phyloP scores from a whole-genome alignment of 2,329 filamentous ascomycete genomes.

The Periconia sp. region DNA sequence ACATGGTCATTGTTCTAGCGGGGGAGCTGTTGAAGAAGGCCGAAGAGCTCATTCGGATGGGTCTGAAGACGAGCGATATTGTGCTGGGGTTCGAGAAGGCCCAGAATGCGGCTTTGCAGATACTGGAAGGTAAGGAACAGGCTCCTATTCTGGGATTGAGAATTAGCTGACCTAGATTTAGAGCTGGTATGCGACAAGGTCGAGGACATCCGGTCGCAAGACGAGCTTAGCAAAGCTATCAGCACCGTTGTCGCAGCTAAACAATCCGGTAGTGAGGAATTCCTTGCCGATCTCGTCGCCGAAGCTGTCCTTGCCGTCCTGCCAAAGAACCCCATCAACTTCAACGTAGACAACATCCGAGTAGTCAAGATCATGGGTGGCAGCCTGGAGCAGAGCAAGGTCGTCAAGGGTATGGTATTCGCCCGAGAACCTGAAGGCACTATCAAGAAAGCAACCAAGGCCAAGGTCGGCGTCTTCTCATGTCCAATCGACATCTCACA shows the following conservation, averaged over 20 bases:
- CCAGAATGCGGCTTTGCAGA: constrained; percentile 83
- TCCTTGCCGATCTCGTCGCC: constrained; percentile 84
- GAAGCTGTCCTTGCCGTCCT: constrained; percentile 85
- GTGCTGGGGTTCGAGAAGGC: constrained; percentile 95
- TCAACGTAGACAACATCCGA: constrained; percentile 98
- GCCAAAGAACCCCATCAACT: constrained; percentile 92
- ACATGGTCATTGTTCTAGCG: constrained; percentile 93
- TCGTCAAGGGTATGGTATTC: constrained; percentile 98
- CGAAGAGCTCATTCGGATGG: constrained; percentile 94
- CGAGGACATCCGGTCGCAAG: constrained; percentile 77
- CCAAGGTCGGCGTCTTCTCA: constrained; percentile 96
- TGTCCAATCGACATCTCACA: constrained; percentile 95
- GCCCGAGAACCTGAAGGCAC: constrained; percentile 88
- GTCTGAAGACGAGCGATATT: constrained; percentile 97
- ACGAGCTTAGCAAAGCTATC: constrained; percentile 92
- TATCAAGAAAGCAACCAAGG: constrained; percentile 88
- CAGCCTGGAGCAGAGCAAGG: constrained; percentile 88
- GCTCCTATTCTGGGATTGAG: neutral
- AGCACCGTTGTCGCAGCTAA: constrained; percentile 95
- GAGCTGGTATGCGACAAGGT: constrained; percentile 91
- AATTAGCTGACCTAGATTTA: constrained; percentile 38
- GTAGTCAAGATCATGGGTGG: constrained; percentile 99
- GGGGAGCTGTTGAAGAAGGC: constrained; percentile 97
- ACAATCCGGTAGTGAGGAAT: constrained; percentile 91
- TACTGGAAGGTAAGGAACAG: constrained; percentile 68